Conservation (phyloP, 2,329 filamentous ascomycete genomes). For the Fusarium nanum region DNA sequence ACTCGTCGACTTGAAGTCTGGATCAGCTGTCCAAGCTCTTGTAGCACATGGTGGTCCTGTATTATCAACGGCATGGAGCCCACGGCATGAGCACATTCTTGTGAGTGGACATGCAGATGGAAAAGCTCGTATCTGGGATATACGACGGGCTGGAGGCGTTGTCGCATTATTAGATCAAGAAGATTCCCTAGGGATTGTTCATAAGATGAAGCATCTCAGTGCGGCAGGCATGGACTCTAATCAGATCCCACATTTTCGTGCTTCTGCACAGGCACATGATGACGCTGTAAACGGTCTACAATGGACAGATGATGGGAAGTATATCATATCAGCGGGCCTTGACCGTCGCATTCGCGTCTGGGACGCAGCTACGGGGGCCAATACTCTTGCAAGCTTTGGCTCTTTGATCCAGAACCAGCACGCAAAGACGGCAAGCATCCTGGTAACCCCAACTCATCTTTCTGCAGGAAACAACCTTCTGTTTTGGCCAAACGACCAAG, state of each 20-base stretch:
- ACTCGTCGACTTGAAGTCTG: slow-evolving; percentile 86
- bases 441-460: slow-evolving; percentile 71
- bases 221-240: slow-evolving; percentile 49
- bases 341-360: slow-evolving; percentile 89
- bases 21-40: slow-evolving; percentile 76
- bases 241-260: slow-evolving; percentile 56
- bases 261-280: slow-evolving; percentile 74
- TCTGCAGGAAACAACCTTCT: slow-evolving; percentile 72
- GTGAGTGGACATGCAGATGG: slow-evolving; percentile 89
- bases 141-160: slow-evolving; percentile 80
- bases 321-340: slow-evolving; percentile 83
- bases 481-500: slow-evolving; percentile 83
- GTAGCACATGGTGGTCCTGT: slow-evolving; percentile 76
- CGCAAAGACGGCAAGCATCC: slow-evolving; percentile 69
- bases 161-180: slow-evolving; percentile 86
- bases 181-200: slow-evolving; percentile 76
- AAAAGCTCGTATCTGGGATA: slow-evolving; percentile 86
- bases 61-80: slow-evolving; percentile 82
- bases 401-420: slow-evolving; percentile 81
- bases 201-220: slow-evolving; percentile 52
- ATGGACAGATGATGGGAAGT: slow-evolving; percentile 84
- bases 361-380: slow-evolving; percentile 83
- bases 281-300: slow-evolving; percentile 86
- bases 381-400: slow-evolving; percentile 90
- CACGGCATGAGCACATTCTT: slow-evolving; percentile 80